Evolutionary conservation across 1,284 basidiomycete species (phyloP), one percentile per base, ranked within the genome.

Genomic region (Marasmius oreades): DNA sequence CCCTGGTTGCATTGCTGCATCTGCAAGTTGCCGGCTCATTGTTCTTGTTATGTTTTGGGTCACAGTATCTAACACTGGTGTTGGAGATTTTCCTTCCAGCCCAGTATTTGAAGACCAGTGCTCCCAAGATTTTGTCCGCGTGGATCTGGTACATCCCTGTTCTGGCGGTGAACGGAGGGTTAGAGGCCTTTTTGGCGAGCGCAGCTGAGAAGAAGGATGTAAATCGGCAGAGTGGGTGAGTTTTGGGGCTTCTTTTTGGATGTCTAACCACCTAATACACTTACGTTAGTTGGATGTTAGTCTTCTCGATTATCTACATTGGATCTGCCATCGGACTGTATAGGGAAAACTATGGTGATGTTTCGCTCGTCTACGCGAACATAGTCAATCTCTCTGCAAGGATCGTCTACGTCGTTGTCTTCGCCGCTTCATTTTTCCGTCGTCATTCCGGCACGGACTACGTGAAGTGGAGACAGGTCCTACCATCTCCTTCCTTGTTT

Each of bases 121-220:
- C 90, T 0, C 86, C 92, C 0, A 62, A 73, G 5, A 87, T 95
- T 31, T 80, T 97, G 3, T 71, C 74, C 23, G 85, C 87, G 0
- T 97, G 94, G 81, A 73, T 88, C 23, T 86, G 83, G 74, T 95
- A 94, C 65, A 87, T 97, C 60, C 95, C 95, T 1, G 80, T 91
- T 18, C 80, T 98, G 63, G 90, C 90, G 3, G 73, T 92, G 62
- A 98, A 98, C 67, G 95, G 95, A 3, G 82, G 91, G 1, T 75
- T 95, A 22, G 95, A 98, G 69, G 90, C 93, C 0, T 95, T 95
- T 71, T 79, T 95, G 62, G 84, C 90, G 2, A 90, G 92, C 52
- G 85, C 86, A 1, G 90, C 92, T 3, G 77, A 77, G 1, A 76
- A 84, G 0, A 63, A 69, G 1, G 87, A 92, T 67, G 70, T 95